Evolutionary conservation across 2,329 filamentous ascomycete genomes (phyloP).

Genomic region (Penicillium olsonii): DNA sequence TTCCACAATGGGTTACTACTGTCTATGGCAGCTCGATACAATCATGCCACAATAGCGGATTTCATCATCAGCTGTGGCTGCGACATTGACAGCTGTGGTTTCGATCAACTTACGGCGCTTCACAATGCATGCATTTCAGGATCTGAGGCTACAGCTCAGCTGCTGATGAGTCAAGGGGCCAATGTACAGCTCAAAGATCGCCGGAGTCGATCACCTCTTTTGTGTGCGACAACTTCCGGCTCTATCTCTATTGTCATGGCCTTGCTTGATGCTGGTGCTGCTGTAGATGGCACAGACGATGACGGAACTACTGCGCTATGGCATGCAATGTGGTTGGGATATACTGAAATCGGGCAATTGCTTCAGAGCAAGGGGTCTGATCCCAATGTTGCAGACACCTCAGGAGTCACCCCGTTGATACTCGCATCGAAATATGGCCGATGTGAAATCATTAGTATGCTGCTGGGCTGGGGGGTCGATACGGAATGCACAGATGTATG

Average conservation of each 20-base stretch:
- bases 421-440: not conserved
- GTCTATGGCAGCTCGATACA: not conserved
- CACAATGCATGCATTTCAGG: not conserved
- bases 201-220: not conserved
- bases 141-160: not conserved
- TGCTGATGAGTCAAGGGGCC: not conserved
- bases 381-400: not conserved
- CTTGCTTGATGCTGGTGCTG: not conserved
- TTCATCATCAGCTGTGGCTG: not conserved
- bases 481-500: not conserved
- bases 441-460: not conserved
- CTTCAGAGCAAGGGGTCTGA: not conserved
- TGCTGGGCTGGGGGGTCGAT: not conserved
- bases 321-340: not conserved
- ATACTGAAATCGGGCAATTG: not conserved
- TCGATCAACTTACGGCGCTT: not conserved
- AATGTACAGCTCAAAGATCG: not conserved
- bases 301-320: not conserved
- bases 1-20: not conserved
- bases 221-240: not conserved
- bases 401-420: not conserved
- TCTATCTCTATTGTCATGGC: not conserved
- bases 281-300: not conserved
- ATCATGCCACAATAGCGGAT: not conserved
- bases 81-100: not conserved